These are phyloP conservation scores for Nothomitra cinnamomea DNA, from an alignment of 2,329 filamentous ascomycete species.

Conservation along the genomic window DNA sequence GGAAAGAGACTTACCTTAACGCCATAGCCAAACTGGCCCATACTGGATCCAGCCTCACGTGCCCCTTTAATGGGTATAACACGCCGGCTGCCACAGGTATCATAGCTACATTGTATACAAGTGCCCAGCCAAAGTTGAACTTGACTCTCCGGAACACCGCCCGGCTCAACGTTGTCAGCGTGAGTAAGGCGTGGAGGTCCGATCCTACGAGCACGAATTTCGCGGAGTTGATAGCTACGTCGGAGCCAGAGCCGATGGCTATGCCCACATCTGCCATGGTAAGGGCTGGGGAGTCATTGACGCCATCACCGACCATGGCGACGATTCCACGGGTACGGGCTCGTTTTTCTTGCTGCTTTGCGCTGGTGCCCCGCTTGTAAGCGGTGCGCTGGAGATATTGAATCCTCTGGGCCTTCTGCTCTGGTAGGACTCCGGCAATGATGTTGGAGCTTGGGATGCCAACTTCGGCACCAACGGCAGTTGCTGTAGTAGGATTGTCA, in stretches of 20 bases:
- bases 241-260: constrained; percentile 62
- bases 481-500: constrained; percentile 73
- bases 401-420: constrained; percentile 62
- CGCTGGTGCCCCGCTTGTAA: constrained; percentile 17
- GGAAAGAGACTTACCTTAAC: constrained; percentile 33
- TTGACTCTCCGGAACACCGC: constrained; percentile 62
- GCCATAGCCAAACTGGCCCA: constrained; percentile 93
- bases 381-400: constrained; percentile 38
- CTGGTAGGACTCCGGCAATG: constrained; percentile 73
- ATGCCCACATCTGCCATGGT: constrained; percentile 70
- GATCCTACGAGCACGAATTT: constrained; percentile 67
- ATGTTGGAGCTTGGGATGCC: constrained; percentile 60
- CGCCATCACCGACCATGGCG: constrained; percentile 74
- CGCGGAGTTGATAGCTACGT: constrained; percentile 67
- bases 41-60: constrained; percentile 53
- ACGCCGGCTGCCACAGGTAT: constrained; percentile 70
- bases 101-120: constrained; percentile 63
- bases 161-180: constrained; percentile 52
- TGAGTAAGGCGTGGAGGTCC: constrained; percentile 51
- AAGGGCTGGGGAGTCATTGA: constrained; percentile 72
- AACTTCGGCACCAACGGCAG: constrained; percentile 57
- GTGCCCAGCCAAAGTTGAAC: constrained; percentile 75
- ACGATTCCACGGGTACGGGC: constrained; percentile 36
- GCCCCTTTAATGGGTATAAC: constrained; percentile 45
- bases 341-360: background rate